Evolutionary conservation across 306 rosid species (phyloP).

Genomic region (Pueraria montana): DNA sequence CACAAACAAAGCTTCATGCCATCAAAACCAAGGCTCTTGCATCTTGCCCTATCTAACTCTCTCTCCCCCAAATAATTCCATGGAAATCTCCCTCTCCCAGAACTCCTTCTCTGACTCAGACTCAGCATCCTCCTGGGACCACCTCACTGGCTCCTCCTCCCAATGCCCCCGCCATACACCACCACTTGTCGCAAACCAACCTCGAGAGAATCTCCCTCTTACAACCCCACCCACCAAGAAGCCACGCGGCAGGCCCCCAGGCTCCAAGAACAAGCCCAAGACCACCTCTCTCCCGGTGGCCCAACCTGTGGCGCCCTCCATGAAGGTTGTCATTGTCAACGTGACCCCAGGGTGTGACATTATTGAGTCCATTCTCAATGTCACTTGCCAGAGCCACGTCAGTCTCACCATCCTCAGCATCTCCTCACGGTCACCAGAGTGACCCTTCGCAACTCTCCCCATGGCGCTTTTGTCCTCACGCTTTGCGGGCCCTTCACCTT

Average conservation of each 20-base stretch:
- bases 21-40: neutral
- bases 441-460: too few species aligned
- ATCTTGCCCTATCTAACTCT: neutral
- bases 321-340: neutral
- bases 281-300: neutral
- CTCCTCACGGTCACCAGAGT: rapidly evolving
- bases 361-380: neutral
- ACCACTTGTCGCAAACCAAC: too few species aligned
- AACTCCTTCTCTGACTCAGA: too few species aligned
- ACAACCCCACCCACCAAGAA: neutral
- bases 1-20: neutral
- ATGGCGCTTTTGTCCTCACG: neutral
- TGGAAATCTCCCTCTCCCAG: too few species aligned
- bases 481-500: slow-evolving; percentile 64
- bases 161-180: too few species aligned
- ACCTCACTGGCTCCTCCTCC: too few species aligned
- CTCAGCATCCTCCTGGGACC: too few species aligned
- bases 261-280: neutral
- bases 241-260: neutral
- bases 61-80: neutral
- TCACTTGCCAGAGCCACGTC: neutral
- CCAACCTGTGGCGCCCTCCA: neutral
- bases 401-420: neutral
- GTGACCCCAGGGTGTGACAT: neutral
- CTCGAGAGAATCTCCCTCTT: neutral